Evolutionary conservation across 768 basidiomycete species (phyloP).

Genomic region (Mycena polygramma): DNA sequence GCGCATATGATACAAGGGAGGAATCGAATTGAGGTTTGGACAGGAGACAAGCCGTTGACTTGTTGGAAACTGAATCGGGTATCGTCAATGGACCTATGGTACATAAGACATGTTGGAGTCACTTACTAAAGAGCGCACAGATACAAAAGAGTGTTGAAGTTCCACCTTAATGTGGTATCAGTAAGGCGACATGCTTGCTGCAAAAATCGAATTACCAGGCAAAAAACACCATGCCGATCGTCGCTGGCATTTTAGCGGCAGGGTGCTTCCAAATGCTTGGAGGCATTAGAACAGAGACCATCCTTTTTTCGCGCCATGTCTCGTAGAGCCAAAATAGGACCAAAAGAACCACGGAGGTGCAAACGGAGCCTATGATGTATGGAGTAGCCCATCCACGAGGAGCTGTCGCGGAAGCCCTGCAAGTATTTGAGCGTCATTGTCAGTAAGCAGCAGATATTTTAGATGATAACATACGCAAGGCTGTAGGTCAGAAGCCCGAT

Average conservation of each 20-base stretch:
- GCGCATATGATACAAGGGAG: slow-evolving; percentile 4
- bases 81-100: not conserved
- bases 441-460: not conserved
- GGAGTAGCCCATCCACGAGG: slow-evolving; percentile 46
- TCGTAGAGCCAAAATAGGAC: slow-evolving; percentile 16
- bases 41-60: not conserved
- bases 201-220: not conserved
- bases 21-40: slow-evolving; percentile 12
- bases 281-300: slow-evolving; percentile 42
- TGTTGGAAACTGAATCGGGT: slow-evolving; percentile 31
- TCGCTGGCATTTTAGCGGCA: slow-evolving; percentile 41
- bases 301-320: slow-evolving; percentile 6
- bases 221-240: slow-evolving; percentile 41
- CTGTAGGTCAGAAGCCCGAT: slow-evolving; percentile 46
- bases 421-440: slow-evolving; percentile 5
- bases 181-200: not conserved
- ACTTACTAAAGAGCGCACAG: slow-evolving; percentile 43
- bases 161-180: slow-evolving; percentile 37
- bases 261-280: slow-evolving; percentile 46
- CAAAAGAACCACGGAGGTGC: not conserved
- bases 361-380: slow-evolving; percentile 38
- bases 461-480: slow-evolving; percentile 42
- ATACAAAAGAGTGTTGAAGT: slow-evolving; percentile 47
- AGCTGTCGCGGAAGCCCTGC: slow-evolving; percentile 42
- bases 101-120: not conserved